Percentiles rank a stretch among this genome's conserved stretches.
phyloP scores from a whole-genome alignment of 257 asterid species.

The Salvia hispanica region DNA sequence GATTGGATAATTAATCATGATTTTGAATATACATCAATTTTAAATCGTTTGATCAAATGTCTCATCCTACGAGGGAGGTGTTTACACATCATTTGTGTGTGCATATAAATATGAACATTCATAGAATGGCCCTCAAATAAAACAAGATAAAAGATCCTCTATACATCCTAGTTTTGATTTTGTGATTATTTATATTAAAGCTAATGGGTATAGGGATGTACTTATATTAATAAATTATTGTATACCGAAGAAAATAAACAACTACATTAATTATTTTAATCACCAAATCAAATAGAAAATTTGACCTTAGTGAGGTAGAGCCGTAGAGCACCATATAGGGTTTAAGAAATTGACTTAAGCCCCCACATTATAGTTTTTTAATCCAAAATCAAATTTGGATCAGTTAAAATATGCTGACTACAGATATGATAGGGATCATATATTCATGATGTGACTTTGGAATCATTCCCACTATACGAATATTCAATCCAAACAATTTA shows the following conservation, averaged over 20 bases:
- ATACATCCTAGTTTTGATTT: neutral
- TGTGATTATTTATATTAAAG: neutral
- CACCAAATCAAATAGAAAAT: neutral
- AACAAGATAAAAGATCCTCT: neutral
- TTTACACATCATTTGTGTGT: neutral
- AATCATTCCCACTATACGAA: slow-evolving; percentile 28
- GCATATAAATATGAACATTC: neutral
- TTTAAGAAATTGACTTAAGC: slow-evolving; percentile 12
- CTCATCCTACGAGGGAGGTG: too few relatives aligned
- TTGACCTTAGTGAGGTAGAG: neutral
- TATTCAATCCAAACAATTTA: slow-evolving; percentile 28
- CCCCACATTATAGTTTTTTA: neutral
- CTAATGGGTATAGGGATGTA: neutral
- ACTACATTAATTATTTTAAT: neutral
- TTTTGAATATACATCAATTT: too few relatives aligned
- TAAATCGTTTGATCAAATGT: too few relatives aligned
- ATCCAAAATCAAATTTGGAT: slow-evolving; percentile 22
- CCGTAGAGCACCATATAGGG: slow-evolving; percentile 4
- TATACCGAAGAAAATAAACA: neutral
- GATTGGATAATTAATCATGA: too few relatives aligned
- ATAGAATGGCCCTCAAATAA: neutral
- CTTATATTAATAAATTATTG: neutral
- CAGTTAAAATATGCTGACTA: slow-evolving; percentile 21
- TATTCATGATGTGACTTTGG: slow-evolving; percentile 28
- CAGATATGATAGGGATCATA: slow-evolving; percentile 19